Evolutionary conservation across 1,284 basidiomycete species (phyloP), one percentile per base, ranked within the genome.

Genomic region (Ustilago hordei): DNA sequence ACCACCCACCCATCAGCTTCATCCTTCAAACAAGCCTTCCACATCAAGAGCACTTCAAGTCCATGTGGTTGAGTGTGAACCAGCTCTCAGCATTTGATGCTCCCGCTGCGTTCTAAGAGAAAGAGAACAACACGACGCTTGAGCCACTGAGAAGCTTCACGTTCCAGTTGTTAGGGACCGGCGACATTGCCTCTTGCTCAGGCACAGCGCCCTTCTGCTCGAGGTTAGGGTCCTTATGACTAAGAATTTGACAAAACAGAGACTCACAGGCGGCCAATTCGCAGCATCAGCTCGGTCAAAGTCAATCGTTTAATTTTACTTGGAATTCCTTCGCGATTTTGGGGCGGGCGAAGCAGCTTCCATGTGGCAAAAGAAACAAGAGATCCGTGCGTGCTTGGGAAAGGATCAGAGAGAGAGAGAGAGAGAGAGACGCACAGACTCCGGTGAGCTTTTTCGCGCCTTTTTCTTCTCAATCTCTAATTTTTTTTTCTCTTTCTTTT

Each of bases 231-330:
- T 45, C 48, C n/a, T 48, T 48, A 31, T 50, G 23, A 28, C 23
- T 50, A 19, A 45, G 19, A 19, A 6, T 2, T 45, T 45, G 41
- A 2, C 39, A 41, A 3, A 41, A 41, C 11, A 15, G 5, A 60
- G 50, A 57, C 63, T 59, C 63, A 57, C 57, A 57, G 57, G 64
- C 65, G 59, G 65, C 11, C 52, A 31, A 35, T 23, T 45, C 35
- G 36, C 66, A 60, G 66, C 32, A 23, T 32, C 36, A n/a, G 56
- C 60, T 69, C 66, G 56, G 66, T 69, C 66, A 41, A 69, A 55
- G n/a, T 23, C 48, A 23, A 3, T 11, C 15, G 43, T 60, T 34
- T 56, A 39, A 12, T 60, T 53, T 11, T 28, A 19, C 3, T 31
- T 35, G 5, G 19, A 17, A n/a, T 57, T 39, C n/a, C 12, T 50